Evolutionary conservation across 192 early-diverging fungal genomes (phyloP).

Genomic region (Phycomyces nitens): DNA sequence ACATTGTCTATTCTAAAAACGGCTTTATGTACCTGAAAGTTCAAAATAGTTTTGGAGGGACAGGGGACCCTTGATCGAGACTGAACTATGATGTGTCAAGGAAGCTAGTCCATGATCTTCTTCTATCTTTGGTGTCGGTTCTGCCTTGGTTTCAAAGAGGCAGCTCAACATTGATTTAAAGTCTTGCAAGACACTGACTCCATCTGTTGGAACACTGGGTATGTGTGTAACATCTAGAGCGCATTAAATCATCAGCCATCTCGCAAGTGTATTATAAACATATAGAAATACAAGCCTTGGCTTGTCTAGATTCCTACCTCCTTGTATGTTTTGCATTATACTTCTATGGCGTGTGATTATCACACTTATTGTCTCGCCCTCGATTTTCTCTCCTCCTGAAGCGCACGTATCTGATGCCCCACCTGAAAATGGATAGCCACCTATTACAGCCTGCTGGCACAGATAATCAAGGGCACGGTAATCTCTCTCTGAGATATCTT

Average conservation of each 20-base stretch:
- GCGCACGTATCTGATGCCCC: conserved; percentile 38
- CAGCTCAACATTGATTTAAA: conserved; percentile 20
- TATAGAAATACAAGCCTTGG: too few species aligned
- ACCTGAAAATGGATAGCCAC: conserved; percentile 45
- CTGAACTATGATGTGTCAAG: background rate
- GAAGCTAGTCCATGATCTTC: background rate
- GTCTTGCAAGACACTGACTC: background rate
- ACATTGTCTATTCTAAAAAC: too few species aligned
- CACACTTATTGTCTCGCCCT: conserved; percentile 38
- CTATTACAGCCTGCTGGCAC: conserved; percentile 41
- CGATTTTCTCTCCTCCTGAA: conserved; percentile 39
- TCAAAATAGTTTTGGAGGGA: conserved; percentile 37
- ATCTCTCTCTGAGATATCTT: background rate
- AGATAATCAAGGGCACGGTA: conserved; percentile 33
- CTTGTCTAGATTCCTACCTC: too few species aligned
- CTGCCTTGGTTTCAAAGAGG: conserved; percentile 3
- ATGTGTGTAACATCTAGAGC: conserved; percentile 13
- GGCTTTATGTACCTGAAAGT: conserved; percentile 22
- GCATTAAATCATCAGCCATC: too few species aligned
- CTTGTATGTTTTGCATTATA: conserved; percentile 30
- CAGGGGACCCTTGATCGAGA: conserved; percentile 33
- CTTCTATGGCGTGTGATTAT: conserved; percentile 30
- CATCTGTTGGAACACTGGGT: conserved; percentile 13
- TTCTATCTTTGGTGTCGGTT: background rate
- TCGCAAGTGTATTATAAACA: too few species aligned